Evolutionary conservation across 768 basidiomycete genomes (phyloP), one percentile per base, ranked within the genome.

Genomic region (Saitozyma sp.): DNA sequence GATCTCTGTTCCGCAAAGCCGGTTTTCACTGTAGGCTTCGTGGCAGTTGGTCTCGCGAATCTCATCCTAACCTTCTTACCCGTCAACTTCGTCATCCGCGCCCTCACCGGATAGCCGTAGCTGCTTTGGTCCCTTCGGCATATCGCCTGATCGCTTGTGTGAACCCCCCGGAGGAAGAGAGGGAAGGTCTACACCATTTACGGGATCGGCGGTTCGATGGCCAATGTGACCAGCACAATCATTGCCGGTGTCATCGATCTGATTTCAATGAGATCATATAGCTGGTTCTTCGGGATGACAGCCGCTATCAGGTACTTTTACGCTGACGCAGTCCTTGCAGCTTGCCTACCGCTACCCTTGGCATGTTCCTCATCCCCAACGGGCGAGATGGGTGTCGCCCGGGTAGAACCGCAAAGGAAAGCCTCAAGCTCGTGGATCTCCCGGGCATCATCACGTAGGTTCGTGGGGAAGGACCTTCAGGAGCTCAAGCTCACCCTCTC

Each of bases 261-360:
- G 8, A 71, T 74, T 9, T 64, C 74, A 16, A 60, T 65, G 51
- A 52, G 50, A 2, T 46, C 54, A 1, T 78, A 75, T 74, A 56
- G 73, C 9, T 78, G 76, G 76, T 70, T 68, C 39, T 76, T 74
- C 63, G 40, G 64, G 45, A 9, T n/a, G 9, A 17, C 19, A 10
- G 16, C 50, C 50, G 17, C 41, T 10, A 4, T 61, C 9, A 56
- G 50, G 60, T 61, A n/a, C n/a, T n/a, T n/a, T n/a, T n/a, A n/a
- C n/a, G n/a, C n/a, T n/a, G n/a, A n/a, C n/a, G n/a, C n/a, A n/a
- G n/a, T n/a, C n/a, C n/a, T n/a, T n/a, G n/a, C n/a, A n/a, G n/a
- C n/a, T n/a, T 61, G 17, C 61, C 63, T 6, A 19, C 64, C 50
- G 52, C 67, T 1, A 9, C 65, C 13, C 50, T 45, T 20, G 60